These are phyloP conservation scores for Letharia columbiana DNA, from an alignment of 495 filamentous ascomycete species.

Conservation along the genomic window DNA sequence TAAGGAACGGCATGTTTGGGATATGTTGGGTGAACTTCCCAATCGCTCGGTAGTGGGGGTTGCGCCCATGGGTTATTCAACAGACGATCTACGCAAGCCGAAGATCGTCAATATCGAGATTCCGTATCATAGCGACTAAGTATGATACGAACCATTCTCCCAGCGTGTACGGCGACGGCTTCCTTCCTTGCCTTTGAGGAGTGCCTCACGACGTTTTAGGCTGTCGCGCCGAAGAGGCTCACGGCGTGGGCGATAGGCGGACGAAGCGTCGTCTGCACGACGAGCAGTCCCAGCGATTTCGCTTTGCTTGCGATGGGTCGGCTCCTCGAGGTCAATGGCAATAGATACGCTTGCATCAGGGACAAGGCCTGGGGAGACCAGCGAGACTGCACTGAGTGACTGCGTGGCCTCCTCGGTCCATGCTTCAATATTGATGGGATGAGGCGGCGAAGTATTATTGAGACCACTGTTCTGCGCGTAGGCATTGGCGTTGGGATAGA, in stretches of 20 bases:
- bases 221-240: slow-evolving; percentile 51
- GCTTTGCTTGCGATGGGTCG: slow-evolving; percentile 5
- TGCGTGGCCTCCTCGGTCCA: slow-evolving; percentile 46
- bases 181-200: slow-evolving; percentile 91
- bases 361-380: slow-evolving; percentile 28
- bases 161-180: slow-evolving; percentile 76
- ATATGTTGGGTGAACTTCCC: slow-evolving; percentile 69
- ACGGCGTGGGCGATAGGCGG: slow-evolving; percentile 31
- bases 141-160: slow-evolving; percentile 74
- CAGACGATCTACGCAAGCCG: slow-evolving; percentile 57
- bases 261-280: neutral
- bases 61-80: slow-evolving; percentile 77
- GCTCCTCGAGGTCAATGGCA: slow-evolving; percentile 45
- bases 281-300: neutral
- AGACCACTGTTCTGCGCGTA: slow-evolving; percentile 9
- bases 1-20: slow-evolving; percentile 73
- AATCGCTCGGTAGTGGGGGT: slow-evolving; percentile 74
- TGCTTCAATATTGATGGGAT: slow-evolving; percentile 40
- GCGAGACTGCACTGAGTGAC: slow-evolving; percentile 36
- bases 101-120: slow-evolving; percentile 17
- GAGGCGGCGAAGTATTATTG: slow-evolving; percentile 12
- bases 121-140: slow-evolving; percentile 5
- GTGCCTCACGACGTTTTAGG: slow-evolving; percentile 60
- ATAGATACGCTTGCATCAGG: slow-evolving; percentile 38
- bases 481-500: slow-evolving; percentile 16